Evolutionary conservation across 148 eudicot species (phyloP), one percentile per base, ranked within the genome.

Genomic region (Silene latifolia): DNA sequence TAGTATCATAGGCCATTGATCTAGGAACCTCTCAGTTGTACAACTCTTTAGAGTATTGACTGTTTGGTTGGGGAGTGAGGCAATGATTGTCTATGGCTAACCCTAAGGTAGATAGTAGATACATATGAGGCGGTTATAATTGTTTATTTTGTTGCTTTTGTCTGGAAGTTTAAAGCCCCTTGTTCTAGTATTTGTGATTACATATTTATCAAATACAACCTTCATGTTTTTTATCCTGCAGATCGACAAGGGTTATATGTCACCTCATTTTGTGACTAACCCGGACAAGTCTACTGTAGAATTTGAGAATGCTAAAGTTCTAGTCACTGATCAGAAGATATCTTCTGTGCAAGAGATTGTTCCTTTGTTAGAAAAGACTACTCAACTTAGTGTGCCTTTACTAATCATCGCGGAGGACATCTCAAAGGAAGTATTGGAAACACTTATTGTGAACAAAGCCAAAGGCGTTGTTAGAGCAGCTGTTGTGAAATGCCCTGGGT

Each of bases 221-320:
- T 51, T 11, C 7, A 0, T 70, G 1, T 48, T 65, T 70, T 75
- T n/a, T 7, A 76, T 83, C 82, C 32, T 80, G 73, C 93, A 95
- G 98, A 83, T 95, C 39, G 93, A 91, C 86, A 92, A 90, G 88
- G 98, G 98, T 24, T 95, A 92, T 79, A 89, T 95, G 86, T 95
- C 97, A n/a, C 89, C 89, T n/a, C 88, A 86, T 58, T 95, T 92
- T 67, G 74, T 95, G 62, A 95, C 93, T 20, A 92, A 95, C 77
- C 87, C 78, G 83, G 93, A 91, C 69, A 92, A 86, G 77, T 86
- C 88, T 21, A 86, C 75, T 13, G 91, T 95, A 72, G 98, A 95
- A 79, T 95, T 90, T 81, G 98, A 92, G 72, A 85, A 92, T 82
- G 88, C 89, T 39, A 89, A 81, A 83, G 86, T 95, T 81, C 77